phyloP scores from a whole-genome alignment of 148 eudicot genomes.

The Limonium bicolor region DNA sequence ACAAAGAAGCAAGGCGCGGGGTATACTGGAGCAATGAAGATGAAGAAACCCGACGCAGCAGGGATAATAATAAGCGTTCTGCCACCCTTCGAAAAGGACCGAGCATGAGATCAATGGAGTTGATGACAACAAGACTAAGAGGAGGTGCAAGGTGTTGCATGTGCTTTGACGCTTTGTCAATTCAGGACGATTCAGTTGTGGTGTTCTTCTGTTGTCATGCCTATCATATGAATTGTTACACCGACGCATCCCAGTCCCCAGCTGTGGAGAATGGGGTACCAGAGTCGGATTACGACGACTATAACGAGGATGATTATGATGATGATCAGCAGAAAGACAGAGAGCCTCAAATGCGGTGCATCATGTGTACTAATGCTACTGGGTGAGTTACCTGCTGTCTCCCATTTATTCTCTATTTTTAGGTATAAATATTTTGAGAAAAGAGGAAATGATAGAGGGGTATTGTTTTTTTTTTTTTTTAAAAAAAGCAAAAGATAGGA shows the following conservation, averaged over 20 bases:
- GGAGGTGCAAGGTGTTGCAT: constrained; percentile 80
- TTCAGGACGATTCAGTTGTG: constrained; percentile 53
- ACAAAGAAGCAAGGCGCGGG: constrained; percentile 78
- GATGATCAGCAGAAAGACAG: constrained; percentile 24
- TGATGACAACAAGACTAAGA: constrained; percentile 62
- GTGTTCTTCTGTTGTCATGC: constrained; percentile 85
- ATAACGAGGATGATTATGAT: constrained; percentile 36
- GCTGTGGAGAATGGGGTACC: constrained; percentile 27
- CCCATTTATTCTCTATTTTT: too few species aligned
- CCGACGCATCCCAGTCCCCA: constrained; percentile 41
- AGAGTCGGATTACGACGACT: constrained; percentile 20
- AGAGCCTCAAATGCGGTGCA: constrained; percentile 45
- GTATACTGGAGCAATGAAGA: constrained; percentile 55
- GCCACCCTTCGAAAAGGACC: constrained; percentile 26
- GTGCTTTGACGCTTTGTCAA: constrained; percentile 81
- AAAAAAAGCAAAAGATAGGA: too few species aligned
- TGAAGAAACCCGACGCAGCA: constrained; percentile 47
- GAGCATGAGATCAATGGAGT: constrained; percentile 35
- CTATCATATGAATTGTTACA: constrained; percentile 64
- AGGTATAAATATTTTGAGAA: too few species aligned
- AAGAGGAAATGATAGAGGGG: too few species aligned
- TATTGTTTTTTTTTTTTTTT: too few species aligned
- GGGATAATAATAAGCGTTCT: constrained; percentile 27
- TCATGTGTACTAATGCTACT: constrained; percentile 74
- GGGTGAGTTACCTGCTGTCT: constrained; percentile 20